Percentiles rank a stretch among this genome's conserved stretches.
Conservation (phyloP, 2,329 filamentous ascomycete genomes). For the Pseudonectria foliicola region DNA sequence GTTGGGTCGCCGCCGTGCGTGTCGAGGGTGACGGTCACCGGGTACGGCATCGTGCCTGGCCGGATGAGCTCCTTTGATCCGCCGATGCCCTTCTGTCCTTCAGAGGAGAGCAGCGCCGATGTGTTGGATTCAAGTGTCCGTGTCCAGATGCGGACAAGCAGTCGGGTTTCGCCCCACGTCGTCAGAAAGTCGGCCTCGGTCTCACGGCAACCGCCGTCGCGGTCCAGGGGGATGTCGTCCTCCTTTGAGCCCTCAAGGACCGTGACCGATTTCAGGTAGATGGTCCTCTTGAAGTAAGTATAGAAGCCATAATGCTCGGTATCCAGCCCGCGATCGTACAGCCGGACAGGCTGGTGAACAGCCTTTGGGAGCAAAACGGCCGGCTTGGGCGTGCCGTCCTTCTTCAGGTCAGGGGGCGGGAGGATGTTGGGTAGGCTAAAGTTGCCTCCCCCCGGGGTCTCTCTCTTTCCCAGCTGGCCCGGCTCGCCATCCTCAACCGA, state of each 20-base stretch:
- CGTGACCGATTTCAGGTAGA: conserved; percentile 63
- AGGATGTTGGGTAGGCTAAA: conserved; percentile 38
- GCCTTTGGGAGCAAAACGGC: conserved; percentile 67
- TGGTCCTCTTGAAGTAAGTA: conserved; percentile 79
- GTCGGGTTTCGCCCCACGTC: conserved; percentile 54
- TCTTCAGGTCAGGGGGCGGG: conserved; percentile 53
- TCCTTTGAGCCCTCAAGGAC: conserved; percentile 38
- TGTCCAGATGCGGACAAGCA: conserved; percentile 62
- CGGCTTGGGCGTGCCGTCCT: conserved; percentile 65
- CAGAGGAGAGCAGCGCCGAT: conserved; percentile 29
- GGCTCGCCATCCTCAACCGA: conserved; percentile 31
- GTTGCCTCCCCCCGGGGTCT: conserved; percentile 13
- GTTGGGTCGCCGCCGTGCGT: conserved; percentile 51
- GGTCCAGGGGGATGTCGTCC: conserved; percentile 39
- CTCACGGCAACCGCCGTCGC: conserved; percentile 47
- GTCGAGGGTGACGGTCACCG: conserved; percentile 53
- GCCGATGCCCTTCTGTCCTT: conserved; percentile 21
- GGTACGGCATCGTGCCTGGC: conserved; percentile 58
- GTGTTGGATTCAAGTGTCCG: conserved; percentile 37
- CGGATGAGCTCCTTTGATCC: conserved; percentile 27
- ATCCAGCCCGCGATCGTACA: conserved; percentile 74
- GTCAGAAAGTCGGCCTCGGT: conserved; percentile 48
- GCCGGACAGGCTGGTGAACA: conserved; percentile 68
- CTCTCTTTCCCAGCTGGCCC: conserved; percentile 17
- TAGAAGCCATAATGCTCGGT: conserved; percentile 94